These are phyloP conservation scores for Lentinula guzmanii DNA, from an alignment of 768 basidiomycete genomes.

Conservation along the genomic window DNA sequence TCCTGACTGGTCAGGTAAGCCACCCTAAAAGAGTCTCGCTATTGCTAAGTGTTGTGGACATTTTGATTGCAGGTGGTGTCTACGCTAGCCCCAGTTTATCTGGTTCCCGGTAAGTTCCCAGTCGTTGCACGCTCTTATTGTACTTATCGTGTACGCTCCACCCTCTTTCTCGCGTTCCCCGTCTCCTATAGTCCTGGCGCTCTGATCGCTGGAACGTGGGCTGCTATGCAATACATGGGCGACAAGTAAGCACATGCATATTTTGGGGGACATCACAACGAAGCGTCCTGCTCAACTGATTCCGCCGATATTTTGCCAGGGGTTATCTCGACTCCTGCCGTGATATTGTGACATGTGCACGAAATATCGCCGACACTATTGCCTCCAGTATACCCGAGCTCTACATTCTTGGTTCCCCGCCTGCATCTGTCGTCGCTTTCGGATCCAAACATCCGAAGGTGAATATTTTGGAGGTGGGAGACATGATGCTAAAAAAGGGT, in stretches of 20 bases:
- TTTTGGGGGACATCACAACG: background rate
- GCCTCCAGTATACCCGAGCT: slow-evolving; percentile 70
- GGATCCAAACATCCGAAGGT: slow-evolving; percentile 54
- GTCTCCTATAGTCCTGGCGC: slow-evolving; percentile 66
- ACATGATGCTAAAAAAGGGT: slow-evolving; percentile 76
- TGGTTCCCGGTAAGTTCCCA: slow-evolving; percentile 67
- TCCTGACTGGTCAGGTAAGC: slow-evolving; percentile 69
- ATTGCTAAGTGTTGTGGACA: background rate
- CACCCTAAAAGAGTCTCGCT: background rate
- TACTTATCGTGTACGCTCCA: background rate
- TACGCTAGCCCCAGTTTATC: slow-evolving; percentile 89
- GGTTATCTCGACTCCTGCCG: slow-evolving; percentile 87
- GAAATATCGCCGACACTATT: slow-evolving; percentile 65
- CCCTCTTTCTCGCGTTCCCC: background rate
- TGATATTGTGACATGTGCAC: slow-evolving; percentile 71
- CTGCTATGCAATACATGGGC: slow-evolving; percentile 92
- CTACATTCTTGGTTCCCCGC: slow-evolving; percentile 84
- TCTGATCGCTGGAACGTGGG: slow-evolving; percentile 93
- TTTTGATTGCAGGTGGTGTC: slow-evolving; percentile 64
- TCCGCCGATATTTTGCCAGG: slow-evolving; percentile 27
- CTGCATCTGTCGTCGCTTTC: slow-evolving; percentile 89
- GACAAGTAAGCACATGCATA: slow-evolving; percentile 49
- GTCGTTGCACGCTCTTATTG: background rate
- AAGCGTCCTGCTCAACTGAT: background rate
- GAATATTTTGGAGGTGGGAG: slow-evolving; percentile 86